Conservation (phyloP, 495 filamentous ascomycete genomes). For the Oleoguttula mirabilis region DNA sequence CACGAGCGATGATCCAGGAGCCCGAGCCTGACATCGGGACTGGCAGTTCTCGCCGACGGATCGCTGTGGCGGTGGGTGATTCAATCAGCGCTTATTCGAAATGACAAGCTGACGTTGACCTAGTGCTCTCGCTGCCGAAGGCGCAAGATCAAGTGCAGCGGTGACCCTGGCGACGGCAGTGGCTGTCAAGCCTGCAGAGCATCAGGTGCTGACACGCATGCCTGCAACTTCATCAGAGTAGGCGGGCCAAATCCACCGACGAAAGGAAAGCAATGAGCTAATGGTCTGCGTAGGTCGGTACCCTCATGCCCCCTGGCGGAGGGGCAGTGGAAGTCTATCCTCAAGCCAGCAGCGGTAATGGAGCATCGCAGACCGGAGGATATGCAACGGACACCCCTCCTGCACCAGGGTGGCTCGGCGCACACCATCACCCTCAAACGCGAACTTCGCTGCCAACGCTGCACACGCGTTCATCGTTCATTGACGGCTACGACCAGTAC, state of each 20-base stretch:
- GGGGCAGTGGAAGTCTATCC: no score
- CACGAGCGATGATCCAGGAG: constrained; percentile 13
- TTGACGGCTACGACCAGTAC: constrained; percentile 12
- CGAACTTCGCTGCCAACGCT: constrained; percentile 15
- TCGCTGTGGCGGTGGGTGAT: constrained; percentile 21
- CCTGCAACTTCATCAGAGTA: constrained; percentile 74
- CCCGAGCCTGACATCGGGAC: constrained; percentile 6
- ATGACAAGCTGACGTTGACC: constrained; percentile 13
- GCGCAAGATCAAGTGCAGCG: constrained; percentile 92
- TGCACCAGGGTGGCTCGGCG: background rate
- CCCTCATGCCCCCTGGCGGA: no score
- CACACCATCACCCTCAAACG: background rate
- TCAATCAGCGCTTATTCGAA: no score
- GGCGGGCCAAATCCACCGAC: no score
- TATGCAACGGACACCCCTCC: no score
- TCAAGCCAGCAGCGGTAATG: no score
- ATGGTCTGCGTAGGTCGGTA: no score
- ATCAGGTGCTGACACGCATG: constrained; percentile 44
- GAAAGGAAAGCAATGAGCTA: no score
- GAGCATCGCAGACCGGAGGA: no score
- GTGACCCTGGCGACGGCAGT: constrained; percentile 60
- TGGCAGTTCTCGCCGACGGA: constrained; percentile 10
- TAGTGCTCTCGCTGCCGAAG: constrained; percentile 87
- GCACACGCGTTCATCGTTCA: constrained; percentile 7
- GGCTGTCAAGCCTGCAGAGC: constrained; percentile 76